Evolutionary conservation across 441 rosid species (phyloP), one percentile per base, ranked within the genome.

Genomic region (Erysimum pusillum): DNA sequence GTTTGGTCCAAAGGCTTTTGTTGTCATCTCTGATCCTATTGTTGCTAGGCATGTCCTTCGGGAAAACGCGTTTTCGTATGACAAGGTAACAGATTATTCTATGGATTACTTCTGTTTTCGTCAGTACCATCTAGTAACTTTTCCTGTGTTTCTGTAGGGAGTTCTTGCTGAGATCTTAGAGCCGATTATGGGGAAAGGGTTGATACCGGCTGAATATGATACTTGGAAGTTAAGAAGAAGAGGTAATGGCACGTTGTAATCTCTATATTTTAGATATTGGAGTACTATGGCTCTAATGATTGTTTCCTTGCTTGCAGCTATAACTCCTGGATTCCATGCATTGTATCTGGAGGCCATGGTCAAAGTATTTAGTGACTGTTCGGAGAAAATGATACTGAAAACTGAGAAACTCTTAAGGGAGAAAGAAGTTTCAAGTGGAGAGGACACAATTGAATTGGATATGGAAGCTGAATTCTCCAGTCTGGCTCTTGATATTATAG

Each of bases 171-270:
- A 95, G 81, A 95, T 95, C 73, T 85, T 92, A 44, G 98, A 92
- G 81, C 98, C 99, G 9, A 91, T 92, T 82, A 95, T 92, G 99
- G 99, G 98, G 6, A 95, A 91, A 81, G 99, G 99, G 75, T 91
- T 95, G 78, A 91, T 95, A 81, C 99, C 98, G 60, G 99, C 99
- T 42, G 96, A 95, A 62, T 90, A 89, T 17, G 97, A 85, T 64
- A 89, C 97, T 22, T 91, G 99, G 98, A 95, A 91, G 84, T 87
- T 86, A 77, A 89, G 99, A 83, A 90, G 98, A 88, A 89, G 93
- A 92, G 96, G 98, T 92, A n/a, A 79, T 80, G 80, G 13, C 34
- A 31, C 7, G 4, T 31, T 63, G 51, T 44, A 13, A 38, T 57
- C 51, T 18, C 32, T 78, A 0, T 42, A 54, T 49, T 59, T 59